Conservation (phyloP, 345 rosid genomes). For the Iberis pinnata region DNA sequence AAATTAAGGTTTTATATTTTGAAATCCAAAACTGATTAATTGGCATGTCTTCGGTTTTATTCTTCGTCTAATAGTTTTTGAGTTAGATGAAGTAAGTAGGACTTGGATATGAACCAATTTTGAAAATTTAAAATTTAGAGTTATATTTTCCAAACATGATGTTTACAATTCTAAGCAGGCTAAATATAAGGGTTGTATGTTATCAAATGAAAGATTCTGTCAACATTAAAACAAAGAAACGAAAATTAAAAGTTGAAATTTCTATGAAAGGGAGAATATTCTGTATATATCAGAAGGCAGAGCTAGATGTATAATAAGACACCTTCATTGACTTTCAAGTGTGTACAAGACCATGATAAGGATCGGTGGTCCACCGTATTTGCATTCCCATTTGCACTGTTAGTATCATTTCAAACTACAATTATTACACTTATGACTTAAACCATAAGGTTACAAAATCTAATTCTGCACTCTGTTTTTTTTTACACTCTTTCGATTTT, state of each 20-base stretch:
- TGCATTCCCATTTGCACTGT: conserved; percentile 18
- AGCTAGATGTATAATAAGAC: conserved; percentile 8
- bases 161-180: too few relatives aligned
- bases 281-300: conserved; percentile 8
- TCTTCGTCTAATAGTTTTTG: too few relatives aligned
- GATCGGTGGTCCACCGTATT: conserved; percentile 12
- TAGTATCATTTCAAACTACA: neutral
- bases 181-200: neutral
- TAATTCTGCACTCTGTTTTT: too few relatives aligned
- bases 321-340: conserved; percentile 19
- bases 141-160: too few relatives aligned
- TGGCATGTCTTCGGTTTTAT: neutral
- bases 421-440: conserved; percentile 3
- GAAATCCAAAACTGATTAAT: neutral
- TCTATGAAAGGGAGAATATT: conserved; percentile 12
- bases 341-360: conserved; percentile 22
- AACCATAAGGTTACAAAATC: too few relatives aligned
- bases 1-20: neutral
- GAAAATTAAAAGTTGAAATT: conserved; percentile 1
- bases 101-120: neutral
- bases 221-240: neutral
- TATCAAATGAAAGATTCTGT: neutral
- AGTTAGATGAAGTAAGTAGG: neutral
- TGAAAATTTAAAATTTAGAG: neutral
- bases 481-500: too few relatives aligned